A percentile compares a stretch with the other conserved stretches of the same genome.
phyloP scores from a whole-genome alignment of 768 basidiomycete genomes.

The Lentinula guzmanii region DNA sequence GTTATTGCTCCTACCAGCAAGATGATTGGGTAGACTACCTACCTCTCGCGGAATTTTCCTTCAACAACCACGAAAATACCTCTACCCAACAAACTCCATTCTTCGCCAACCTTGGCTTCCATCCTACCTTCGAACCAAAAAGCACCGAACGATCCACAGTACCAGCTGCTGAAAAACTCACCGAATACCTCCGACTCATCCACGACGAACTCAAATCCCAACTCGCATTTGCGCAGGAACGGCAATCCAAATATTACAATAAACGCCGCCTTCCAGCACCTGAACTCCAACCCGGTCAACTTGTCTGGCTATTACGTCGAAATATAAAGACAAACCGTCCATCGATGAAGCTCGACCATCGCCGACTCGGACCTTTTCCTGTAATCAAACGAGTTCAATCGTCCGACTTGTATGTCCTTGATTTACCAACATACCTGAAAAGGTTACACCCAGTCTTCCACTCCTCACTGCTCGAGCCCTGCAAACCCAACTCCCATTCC shows the following conservation, averaged over 20 bases:
- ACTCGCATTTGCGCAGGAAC: constrained; percentile 9
- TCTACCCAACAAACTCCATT: constrained; percentile 32
- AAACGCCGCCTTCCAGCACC: constrained; percentile 3
- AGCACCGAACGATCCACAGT: too few relatives aligned
- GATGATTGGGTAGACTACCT: too few relatives aligned
- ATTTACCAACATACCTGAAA: constrained; percentile 13
- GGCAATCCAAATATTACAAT: constrained; percentile 6
- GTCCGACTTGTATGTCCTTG: constrained; percentile 11
- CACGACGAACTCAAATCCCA: constrained; percentile 12
- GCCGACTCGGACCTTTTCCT: constrained; percentile 12
- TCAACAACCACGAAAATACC: constrained; percentile 28
- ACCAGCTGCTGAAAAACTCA: constrained; percentile 4
- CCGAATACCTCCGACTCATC: constrained; percentile 6
- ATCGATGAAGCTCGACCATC: constrained; percentile 17
- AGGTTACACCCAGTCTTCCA: constrained; percentile 21
- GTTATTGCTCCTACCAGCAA: too few relatives aligned
- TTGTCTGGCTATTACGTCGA: constrained; percentile 11
- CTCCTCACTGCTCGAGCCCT: constrained; percentile 14
- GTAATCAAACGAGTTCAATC: constrained; percentile 5
- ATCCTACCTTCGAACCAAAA: too few relatives aligned
- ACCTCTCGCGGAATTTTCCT: constrained; percentile 29
- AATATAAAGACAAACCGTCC: constrained; percentile 20
- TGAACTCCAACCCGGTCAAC: constrained; percentile 6
- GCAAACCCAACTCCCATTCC: not conserved
- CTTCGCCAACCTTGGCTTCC: constrained; percentile 22